Conservation (phyloP, 805 yeast genomes). For the Pichia cephalocereana region DNA sequence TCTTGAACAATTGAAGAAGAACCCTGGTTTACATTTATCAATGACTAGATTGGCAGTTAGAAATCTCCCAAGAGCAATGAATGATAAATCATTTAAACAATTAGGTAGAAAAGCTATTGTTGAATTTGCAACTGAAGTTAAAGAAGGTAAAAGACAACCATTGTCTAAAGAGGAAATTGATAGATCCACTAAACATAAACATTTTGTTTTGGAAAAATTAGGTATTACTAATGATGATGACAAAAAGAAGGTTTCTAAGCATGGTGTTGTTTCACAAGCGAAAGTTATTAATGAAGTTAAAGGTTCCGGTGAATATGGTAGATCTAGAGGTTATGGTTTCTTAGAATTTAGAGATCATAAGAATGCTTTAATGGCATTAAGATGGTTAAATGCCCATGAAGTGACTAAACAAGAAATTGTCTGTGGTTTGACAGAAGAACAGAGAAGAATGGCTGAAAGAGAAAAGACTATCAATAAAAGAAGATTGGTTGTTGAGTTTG, state of each 20-base stretch:
- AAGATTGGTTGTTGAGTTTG: constrained; percentile 87
- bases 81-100: constrained; percentile 78
- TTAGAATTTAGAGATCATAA: constrained; percentile 88
- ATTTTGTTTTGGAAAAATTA: constrained; percentile 23
- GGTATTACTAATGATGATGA: constrained; percentile 31
- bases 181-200: constrained; percentile 67
- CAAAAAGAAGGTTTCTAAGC: constrained; percentile 57
- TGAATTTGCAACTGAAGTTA: constrained; percentile 85
- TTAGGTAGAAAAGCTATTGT: constrained; percentile 92
- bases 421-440: constrained; percentile 65
- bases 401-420: constrained; percentile 63
- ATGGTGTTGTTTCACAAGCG: constrained; percentile 89
- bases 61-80: constrained; percentile 89
- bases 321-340: constrained; percentile 96
- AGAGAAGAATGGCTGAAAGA: constrained; percentile 41
- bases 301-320: constrained; percentile 76
- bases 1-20: constrained; percentile 82
- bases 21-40: constrained; percentile 88
- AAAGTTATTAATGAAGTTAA: constrained; percentile 90
- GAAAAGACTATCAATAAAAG: constrained; percentile 51
- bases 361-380: constrained; percentile 86
- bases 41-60: constrained; percentile 91
- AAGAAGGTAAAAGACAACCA: constrained; percentile 65
- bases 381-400: constrained; percentile 94
- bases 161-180: constrained; percentile 79